Conservation (phyloP, 2,329 filamentous ascomycete genomes). For the Orbilia ellipsospora region DNA sequence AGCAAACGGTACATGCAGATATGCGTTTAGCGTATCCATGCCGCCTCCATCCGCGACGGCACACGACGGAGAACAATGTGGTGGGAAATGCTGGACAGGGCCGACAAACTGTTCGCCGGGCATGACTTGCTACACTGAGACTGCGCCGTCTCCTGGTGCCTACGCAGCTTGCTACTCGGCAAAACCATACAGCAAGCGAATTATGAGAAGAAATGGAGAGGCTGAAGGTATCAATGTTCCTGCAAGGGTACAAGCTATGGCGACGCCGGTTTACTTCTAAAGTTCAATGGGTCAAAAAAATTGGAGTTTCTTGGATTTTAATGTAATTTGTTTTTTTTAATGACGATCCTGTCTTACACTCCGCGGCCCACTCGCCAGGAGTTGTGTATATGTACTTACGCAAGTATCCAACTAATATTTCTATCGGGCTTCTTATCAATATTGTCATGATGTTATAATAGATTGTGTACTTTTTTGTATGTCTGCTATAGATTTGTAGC, state of each 20-base stretch:
- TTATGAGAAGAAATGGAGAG: conserved; percentile 20
- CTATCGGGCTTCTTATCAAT: conserved; percentile 7
- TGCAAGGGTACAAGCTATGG: conserved; percentile 39
- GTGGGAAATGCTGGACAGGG: conserved; percentile 48
- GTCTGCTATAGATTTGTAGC: neutral
- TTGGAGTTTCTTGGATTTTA: neutral
- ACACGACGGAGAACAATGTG: conserved; percentile 39
- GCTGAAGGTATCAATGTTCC: conserved; percentile 43
- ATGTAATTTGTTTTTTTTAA: conserved; percentile 9
- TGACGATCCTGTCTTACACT: neutral
- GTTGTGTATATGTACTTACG: conserved; percentile 2
- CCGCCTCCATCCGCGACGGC: conserved; percentile 43
- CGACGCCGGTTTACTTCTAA: conserved; percentile 39
- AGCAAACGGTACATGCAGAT: conserved; percentile 20
- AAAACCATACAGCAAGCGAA: conserved; percentile 6
- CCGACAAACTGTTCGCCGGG: conserved; percentile 44
- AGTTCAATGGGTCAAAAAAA: neutral
- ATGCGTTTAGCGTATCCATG: conserved; percentile 21
- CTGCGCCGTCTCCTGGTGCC: conserved; percentile 22
- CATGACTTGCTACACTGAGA: conserved; percentile 44
- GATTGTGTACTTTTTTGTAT: neutral
- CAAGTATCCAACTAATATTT: conserved; percentile 21
- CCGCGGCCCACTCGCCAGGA: conserved; percentile 1
- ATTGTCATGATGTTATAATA: conserved; percentile 26
- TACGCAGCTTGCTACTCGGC: conserved; percentile 47